Conservation (phyloP, 2,329 filamentous ascomycete species). For the Ascochyta fabae region DNA sequence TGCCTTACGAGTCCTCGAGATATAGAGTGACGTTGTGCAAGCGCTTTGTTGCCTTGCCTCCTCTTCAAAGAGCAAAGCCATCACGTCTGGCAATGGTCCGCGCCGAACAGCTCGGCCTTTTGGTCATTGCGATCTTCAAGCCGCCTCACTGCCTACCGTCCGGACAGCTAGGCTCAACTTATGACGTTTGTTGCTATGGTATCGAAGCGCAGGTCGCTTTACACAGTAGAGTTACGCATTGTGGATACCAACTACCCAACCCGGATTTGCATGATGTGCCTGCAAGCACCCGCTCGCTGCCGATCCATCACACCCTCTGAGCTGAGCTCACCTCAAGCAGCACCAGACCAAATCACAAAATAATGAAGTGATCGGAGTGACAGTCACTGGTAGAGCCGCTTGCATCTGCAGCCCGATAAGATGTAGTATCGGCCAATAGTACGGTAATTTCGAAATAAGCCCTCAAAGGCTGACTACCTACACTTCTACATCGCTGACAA, state of each 20-base stretch:
- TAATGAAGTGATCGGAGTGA: not conserved
- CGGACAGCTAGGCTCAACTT: not conserved
- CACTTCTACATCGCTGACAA: not conserved
- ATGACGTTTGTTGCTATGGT: slow-evolving; percentile 2
- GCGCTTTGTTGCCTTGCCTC: not conserved
- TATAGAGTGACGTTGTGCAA: not conserved
- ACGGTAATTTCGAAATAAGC: not conserved
- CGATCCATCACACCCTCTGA: slow-evolving; percentile 7
- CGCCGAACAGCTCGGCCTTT: slow-evolving; percentile 1
- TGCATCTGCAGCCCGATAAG: not conserved
- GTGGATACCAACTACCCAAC: slow-evolving; percentile 3
- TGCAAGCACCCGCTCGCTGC: slow-evolving; percentile 12
- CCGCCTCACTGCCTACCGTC: slow-evolving; percentile 5
- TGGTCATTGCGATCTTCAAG: slow-evolving; percentile 12
- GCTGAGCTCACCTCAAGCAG: not conserved
- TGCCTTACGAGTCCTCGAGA: not conserved
- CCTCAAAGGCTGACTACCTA: slow-evolving; percentile 3
- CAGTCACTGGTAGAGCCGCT: not conserved
- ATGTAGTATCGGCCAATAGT: slow-evolving; percentile 7
- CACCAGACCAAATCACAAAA: not conserved
- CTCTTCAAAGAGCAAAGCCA: not conserved
- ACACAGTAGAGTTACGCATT: not conserved
- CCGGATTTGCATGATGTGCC: slow-evolving; percentile 8
- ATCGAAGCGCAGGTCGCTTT: not conserved
- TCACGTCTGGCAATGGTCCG: not conserved